phyloP scores from a whole-genome alignment of 495 filamentous ascomycete genomes.

The Cudoniella acicularis region DNA sequence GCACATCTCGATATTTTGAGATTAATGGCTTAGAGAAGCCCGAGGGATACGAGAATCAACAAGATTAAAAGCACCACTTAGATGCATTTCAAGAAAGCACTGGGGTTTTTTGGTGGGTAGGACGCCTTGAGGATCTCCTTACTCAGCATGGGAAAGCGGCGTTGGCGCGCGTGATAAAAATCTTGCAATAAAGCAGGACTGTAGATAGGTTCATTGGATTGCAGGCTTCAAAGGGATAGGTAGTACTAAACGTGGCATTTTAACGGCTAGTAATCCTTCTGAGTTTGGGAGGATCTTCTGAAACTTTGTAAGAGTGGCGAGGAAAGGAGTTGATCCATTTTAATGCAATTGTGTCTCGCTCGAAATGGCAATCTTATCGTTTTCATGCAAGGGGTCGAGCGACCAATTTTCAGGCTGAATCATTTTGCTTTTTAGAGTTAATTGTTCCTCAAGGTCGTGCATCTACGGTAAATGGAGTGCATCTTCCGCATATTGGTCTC shows the following conservation, averaged over 20 bases:
- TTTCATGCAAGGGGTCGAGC: no score
- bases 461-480: no score
- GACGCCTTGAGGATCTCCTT: constrained; percentile 2
- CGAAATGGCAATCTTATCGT: no score
- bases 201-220: constrained; percentile 13
- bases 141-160: constrained; percentile 16
- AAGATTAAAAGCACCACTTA: constrained; percentile 40
- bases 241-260: not conserved
- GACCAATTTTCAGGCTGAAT: no score
- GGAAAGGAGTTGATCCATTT: no score
- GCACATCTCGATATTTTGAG: constrained; percentile 82
- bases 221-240: not conserved
- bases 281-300: no score
- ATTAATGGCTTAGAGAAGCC: constrained; percentile 76
- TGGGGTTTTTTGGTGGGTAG: not conserved
- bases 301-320: no score
- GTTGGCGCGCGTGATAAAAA: constrained; percentile 6
- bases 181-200: not conserved
- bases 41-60: constrained; percentile 70
- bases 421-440: no score
- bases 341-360: no score
- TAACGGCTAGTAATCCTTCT: no score
- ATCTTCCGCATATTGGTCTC: no score
- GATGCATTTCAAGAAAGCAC: not conserved
- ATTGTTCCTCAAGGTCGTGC: no score